Conservation (phyloP, 495 filamentous ascomycete species). For the Trichoderma gamsii region DNA sequence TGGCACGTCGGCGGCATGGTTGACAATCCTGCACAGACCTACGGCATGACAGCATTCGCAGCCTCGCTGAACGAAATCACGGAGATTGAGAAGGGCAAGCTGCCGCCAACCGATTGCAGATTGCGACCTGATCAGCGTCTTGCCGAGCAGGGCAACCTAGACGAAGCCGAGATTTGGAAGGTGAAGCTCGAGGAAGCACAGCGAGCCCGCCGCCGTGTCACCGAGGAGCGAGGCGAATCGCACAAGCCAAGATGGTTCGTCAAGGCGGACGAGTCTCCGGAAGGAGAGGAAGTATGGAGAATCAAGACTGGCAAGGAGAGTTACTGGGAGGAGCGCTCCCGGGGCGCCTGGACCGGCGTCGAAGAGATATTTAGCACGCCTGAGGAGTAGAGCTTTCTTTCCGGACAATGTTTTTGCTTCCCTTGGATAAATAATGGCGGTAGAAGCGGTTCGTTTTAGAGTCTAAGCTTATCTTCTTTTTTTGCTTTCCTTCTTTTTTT, state of each 20-base stretch:
- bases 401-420: background rate
- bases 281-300: constrained; percentile 72
- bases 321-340: constrained; percentile 84
- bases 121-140: constrained; percentile 90
- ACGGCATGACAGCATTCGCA: constrained; percentile 83
- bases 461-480: background rate
- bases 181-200: constrained; percentile 78
- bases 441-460: background rate
- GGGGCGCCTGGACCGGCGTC: constrained; percentile 63
- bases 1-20: constrained; percentile 76
- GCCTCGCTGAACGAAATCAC: constrained; percentile 86
- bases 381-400: background rate
- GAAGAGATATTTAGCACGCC: constrained; percentile 55
- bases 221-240: constrained; percentile 65
- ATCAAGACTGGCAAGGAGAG: constrained; percentile 73
- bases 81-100: constrained; percentile 58
- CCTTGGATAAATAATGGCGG: background rate
- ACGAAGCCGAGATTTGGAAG: constrained; percentile 80
- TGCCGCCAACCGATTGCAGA: constrained; percentile 76
- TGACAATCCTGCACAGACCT: constrained; percentile 65
- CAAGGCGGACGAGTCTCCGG: constrained; percentile 47
- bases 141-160: constrained; percentile 73
- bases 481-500: too few species aligned
- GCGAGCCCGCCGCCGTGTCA: constrained; percentile 61
- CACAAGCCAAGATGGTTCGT: constrained; percentile 81